Base-by-base conservation (phyloP, 1,284 basidiomycete species). In the Pascua guehoae region DNA sequence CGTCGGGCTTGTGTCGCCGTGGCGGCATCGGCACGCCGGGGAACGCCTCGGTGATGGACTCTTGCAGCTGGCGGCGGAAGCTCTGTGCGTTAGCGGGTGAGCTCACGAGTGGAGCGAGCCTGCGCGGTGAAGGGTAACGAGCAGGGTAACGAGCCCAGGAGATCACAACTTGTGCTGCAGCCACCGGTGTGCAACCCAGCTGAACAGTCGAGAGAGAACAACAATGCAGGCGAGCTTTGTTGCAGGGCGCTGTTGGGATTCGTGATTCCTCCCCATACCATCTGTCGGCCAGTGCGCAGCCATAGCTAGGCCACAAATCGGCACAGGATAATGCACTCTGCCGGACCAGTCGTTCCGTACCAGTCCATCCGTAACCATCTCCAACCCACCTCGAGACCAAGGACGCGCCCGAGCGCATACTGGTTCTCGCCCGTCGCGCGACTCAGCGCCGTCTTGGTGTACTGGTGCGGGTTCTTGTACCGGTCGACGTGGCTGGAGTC, bases 371-470 rank as follows among this genome's bases (percentile, higher is more conserved):
- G 10, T 0, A 14, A 32, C 24, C 24, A 3, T 3, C 24, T 7
- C 24, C 24, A 32, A 66, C 69, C 36, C 61, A 75, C 73, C 60
- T 74, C 74, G 10, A 75, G 57, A 18, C 74, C 74, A 2, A 74
- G 49, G 10, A 72, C 62, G 17, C 74, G 57, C 0, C 74, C 74
- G 8, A 74, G 60, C 32, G 72, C 67, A 54, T 74, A 72, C 53
- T 75, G 74, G 51, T 73, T 75, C 62, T 74, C 72, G 38, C 72
- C 72, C 1, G 69, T 70, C 1, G 71, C 72, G 32, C 71, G 55
- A 2, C 55, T 54, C n/a, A 73, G 60, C 41, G 65, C 47, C 36
- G 53, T 69, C 59, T 69, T 71, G 45, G 71, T 73, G 55, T 69
- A 69, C 37, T 51, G 49, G 54, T 73, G 71, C 11, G 71, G 70